Evolutionary conservation across 2,329 filamentous ascomycete genomes (phyloP).

Genomic region (Sporothrix humicola): DNA sequence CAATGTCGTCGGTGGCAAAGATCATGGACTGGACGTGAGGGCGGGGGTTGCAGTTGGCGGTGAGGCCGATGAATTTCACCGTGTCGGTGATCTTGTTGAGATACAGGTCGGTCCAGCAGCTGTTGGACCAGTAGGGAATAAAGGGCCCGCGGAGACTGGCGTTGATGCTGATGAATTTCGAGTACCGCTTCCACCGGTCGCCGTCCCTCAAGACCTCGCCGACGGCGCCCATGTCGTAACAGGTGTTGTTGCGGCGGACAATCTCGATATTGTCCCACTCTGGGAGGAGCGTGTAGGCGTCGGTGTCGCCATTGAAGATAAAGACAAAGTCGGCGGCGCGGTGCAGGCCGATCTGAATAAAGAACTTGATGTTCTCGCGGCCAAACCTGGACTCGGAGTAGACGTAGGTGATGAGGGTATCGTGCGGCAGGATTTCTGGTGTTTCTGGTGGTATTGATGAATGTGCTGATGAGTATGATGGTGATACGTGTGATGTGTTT

Average conservation of each 20-base stretch:
- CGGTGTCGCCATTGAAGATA: constrained; percentile 47
- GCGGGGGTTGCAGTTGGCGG: constrained; percentile 45
- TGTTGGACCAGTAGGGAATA: constrained; percentile 45
- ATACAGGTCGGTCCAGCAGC: constrained; percentile 49
- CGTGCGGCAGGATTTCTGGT: not conserved
- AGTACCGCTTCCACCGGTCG: constrained; percentile 46
- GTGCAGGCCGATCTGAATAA: constrained; percentile 48
- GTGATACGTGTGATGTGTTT: not conserved
- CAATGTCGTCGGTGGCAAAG: constrained; percentile 48
- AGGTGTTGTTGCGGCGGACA: constrained; percentile 44
- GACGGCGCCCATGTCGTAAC: constrained; percentile 47
- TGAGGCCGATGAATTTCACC: constrained; percentile 48
- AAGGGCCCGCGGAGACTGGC: constrained; percentile 48
- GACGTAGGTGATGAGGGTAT: constrained; percentile 40
- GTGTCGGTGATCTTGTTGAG: constrained; percentile 43
- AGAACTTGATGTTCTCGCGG: constrained; percentile 47
- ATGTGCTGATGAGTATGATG: not conserved
- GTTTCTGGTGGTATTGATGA: too few relatives aligned
- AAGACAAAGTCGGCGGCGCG: constrained; percentile 49
- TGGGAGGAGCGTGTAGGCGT: constrained; percentile 42
- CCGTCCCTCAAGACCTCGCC: constrained; percentile 45
- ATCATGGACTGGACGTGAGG: constrained; percentile 49
- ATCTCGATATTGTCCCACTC: constrained; percentile 44
- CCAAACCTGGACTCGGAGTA: constrained; percentile 46
- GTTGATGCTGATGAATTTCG: constrained; percentile 47